These are phyloP conservation scores for Helotiales sp. DNA, from an alignment of 2,329 filamentous ascomycete genomes.

Conservation along the genomic window DNA sequence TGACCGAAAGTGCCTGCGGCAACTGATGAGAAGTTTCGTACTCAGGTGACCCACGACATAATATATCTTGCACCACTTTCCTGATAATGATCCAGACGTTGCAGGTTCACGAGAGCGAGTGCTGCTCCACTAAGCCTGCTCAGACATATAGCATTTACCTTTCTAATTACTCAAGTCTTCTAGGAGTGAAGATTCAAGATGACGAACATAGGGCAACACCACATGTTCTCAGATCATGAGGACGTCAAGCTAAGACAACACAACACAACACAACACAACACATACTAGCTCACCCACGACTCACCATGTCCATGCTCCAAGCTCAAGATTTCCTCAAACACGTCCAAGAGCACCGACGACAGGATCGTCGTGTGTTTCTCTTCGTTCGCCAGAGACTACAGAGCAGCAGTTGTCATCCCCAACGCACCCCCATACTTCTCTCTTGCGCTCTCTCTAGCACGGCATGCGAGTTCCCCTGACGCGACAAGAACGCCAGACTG, in stretches of 20 bases:
- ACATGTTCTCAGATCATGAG: too few species aligned
- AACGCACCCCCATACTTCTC: slow-evolving; percentile 22
- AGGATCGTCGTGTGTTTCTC: slow-evolving; percentile 20
- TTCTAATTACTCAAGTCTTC: too few species aligned
- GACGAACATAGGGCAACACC: too few species aligned
- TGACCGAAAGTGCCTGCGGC: not conserved
- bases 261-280: too few species aligned
- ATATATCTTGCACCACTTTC: not conserved
- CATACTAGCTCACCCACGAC: slow-evolving; percentile 22
- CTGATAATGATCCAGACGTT: not conserved
- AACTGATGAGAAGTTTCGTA: not conserved
- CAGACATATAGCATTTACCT: not conserved
- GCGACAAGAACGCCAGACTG: slow-evolving; percentile 29
- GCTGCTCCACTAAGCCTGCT: slow-evolving; percentile 26
- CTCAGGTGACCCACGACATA: not conserved
- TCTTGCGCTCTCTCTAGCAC: slow-evolving; percentile 2
- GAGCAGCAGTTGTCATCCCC: slow-evolving; percentile 9
- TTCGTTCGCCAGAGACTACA: slow-evolving; percentile 10
- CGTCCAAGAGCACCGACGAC: slow-evolving; percentile 26
- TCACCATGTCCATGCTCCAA: slow-evolving; percentile 4
- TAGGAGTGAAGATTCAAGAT: not conserved
- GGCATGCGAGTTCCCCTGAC: slow-evolving; percentile 17
- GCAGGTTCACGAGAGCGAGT: slow-evolving; percentile 25
- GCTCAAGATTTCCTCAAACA: slow-evolving; percentile 28
- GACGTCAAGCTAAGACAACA: too few species aligned